Base-by-base conservation (phyloP, 2,329 filamentous ascomycete genomes). In the Colletotrichum sp. region DNA sequence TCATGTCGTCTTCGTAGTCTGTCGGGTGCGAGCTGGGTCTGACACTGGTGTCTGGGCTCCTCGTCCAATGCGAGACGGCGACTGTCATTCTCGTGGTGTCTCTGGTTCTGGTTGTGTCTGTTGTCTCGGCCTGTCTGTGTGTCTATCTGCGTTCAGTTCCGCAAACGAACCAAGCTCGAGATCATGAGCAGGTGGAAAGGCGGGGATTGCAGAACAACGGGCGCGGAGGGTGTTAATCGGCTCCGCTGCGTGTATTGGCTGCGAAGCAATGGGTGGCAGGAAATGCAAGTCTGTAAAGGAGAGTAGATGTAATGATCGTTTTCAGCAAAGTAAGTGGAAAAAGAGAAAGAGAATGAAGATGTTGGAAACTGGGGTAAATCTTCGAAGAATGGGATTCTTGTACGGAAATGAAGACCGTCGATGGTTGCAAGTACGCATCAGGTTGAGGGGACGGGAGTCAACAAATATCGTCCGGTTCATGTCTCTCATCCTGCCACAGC, bases 331-430 rank as follows among this genome's bases (percentile, higher is more conserved):
- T 12, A 18, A 30, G 28, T 34, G 12, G 24, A 32, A 72, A 77
- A 76, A 26, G 72, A 69, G 72, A 57, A 72, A 69, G 72, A 72
- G 59, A 69, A 63, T 49, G 67, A 68, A 66, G 70, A 57, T 67
- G 60, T 21, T 57, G 59, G 67, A 66, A 64, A 69, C 44, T 71
- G 75, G 62, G 64, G 65, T 71, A 44, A 69, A 69, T 66, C 74
- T 62, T 69, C 57, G 49, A 72, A 76, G 76, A 73, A 76, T 77
- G 76, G 76, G 74, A 73, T 70, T 74, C 69, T 77, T 77, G 69
- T 71, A 77, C 76, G 73, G 69, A 78, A 73, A 71, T 67, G 72
- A 76, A 77, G 63, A 24, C 63, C 73, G 73, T 76, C 69, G 73
- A 76, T 76, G 73, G 73, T 76, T 76, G 34, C 73, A 76, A 73